Conservation (phyloP, 345 rosid genomes). For the Heritiera littoralis region DNA sequence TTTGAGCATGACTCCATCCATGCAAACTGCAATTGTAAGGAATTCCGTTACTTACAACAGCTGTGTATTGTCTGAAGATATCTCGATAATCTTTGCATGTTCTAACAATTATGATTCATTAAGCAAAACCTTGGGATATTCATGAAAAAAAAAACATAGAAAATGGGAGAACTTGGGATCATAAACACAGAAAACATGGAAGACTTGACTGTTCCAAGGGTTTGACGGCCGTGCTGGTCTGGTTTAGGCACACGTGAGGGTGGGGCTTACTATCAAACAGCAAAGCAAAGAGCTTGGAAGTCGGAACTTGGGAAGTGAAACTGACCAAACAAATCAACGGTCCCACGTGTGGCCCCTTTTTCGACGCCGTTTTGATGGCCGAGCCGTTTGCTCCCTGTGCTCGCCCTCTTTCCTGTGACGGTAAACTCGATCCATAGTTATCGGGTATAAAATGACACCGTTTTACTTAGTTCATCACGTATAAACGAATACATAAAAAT, state of each 20-base stretch:
- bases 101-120: background rate
- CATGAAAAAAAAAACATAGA: background rate
- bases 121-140: conserved; percentile 17
- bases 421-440: no score
- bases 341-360: conserved; percentile 54
- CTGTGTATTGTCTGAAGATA: background rate
- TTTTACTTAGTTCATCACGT: no score
- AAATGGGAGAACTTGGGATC: conserved; percentile 42
- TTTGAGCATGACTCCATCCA: background rate
- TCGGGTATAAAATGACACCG: no score
- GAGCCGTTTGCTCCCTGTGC: conserved; percentile 31
- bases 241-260: conserved; percentile 29
- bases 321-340: conserved; percentile 1
- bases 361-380: conserved; percentile 72
- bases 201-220: conserved; percentile 40
- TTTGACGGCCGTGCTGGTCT: conserved; percentile 13
- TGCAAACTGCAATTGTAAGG: background rate
- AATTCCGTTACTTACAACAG: background rate
- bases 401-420: no score
- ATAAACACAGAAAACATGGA: conserved; percentile 57
- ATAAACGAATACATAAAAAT: no score
- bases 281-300: background rate
- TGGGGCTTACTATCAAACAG: conserved; percentile 30
- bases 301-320: background rate
- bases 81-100: background rate